Percentiles rank a stretch among this genome's conserved stretches.
phyloP scores from a whole-genome alignment of 805 yeast species.

The Peterozyma xylosa region DNA sequence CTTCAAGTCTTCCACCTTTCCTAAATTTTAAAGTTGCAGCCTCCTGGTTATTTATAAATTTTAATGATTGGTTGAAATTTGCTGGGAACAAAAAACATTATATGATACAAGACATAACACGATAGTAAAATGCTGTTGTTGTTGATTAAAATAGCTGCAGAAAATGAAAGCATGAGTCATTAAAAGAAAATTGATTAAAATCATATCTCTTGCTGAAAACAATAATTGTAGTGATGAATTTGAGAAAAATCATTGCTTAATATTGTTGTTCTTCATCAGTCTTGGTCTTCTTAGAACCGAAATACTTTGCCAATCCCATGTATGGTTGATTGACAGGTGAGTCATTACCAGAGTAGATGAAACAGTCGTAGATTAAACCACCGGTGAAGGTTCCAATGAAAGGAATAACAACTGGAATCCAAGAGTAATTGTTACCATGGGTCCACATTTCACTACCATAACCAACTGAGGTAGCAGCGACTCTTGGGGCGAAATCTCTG shows the following conservation, averaged over 20 bases:
- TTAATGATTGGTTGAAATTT: too few species aligned
- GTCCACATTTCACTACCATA: conserved; percentile 33
- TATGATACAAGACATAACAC: too few species aligned
- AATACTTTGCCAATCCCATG: conserved; percentile 16
- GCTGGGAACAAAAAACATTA: too few species aligned
- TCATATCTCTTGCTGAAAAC: too few species aligned
- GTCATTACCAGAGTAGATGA: conserved; percentile 44
- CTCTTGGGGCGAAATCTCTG: conserved; percentile 48
- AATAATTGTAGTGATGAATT: too few species aligned
- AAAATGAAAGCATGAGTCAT: too few species aligned
- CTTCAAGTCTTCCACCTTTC: too few species aligned
- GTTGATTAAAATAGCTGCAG: too few species aligned
- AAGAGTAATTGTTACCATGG: conserved; percentile 34
- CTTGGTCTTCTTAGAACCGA: neutral
- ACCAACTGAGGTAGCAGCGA: conserved; percentile 40
- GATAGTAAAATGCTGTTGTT: too few species aligned
- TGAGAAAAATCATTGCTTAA: neutral
- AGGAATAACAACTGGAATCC: conserved; percentile 50
- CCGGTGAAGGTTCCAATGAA: conserved; percentile 39
- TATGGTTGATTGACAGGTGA: conserved; percentile 41
- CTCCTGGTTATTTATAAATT: too few species aligned
- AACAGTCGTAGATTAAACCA: conserved; percentile 42
- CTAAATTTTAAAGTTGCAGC: too few species aligned
- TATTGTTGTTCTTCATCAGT: neutral
- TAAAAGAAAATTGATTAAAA: too few species aligned